Evolutionary conservation across 306 rosid genomes (phyloP).

Genomic region (Carpinus fangiana): DNA sequence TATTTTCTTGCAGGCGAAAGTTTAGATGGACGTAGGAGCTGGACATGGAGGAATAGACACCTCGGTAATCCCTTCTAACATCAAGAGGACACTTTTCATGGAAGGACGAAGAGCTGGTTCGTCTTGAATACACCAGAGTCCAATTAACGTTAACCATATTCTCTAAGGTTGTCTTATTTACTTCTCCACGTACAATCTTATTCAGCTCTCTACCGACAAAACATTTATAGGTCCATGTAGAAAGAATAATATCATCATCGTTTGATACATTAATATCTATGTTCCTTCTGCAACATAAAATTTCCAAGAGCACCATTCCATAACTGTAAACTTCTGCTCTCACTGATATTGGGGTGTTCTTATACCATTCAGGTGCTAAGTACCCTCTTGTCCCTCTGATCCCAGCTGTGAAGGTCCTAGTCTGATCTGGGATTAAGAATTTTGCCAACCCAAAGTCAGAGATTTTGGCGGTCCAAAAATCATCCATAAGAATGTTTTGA

Average conservation of each 20-base stretch:
- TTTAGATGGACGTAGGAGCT: neutral
- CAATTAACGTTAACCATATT: conserved; percentile 16
- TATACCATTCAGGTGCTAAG: conserved; percentile 27
- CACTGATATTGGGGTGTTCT: conserved; percentile 21
- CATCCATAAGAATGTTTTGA: conserved; percentile 10
- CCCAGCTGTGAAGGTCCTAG: conserved; percentile 8
- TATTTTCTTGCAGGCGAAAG: neutral
- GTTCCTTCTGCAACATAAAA: conserved; percentile 16
- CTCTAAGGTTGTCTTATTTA: conserved; percentile 15
- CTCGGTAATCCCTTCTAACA: conserved; percentile 28
- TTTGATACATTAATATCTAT: neutral
- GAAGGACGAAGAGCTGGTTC: conserved; percentile 32
- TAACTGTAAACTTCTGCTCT: conserved; percentile 20
- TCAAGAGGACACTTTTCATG: conserved; percentile 17
- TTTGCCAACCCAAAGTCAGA: conserved; percentile 14
- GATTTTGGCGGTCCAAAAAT: conserved; percentile 8
- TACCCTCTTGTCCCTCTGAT: conserved; percentile 2
- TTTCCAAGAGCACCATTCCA: conserved; percentile 22
- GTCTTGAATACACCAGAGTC: conserved; percentile 26
- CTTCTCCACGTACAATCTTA: conserved; percentile 15
- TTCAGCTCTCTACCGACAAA: conserved; percentile 10
- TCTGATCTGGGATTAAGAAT: conserved; percentile 1
- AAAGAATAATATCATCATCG: conserved; percentile 14
- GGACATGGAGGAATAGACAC: conserved; percentile 27
- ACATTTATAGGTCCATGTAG: conserved; percentile 21